Base-by-base conservation (phyloP, 768 basidiomycete genomes). In the Kwoniella sp. region DNA sequence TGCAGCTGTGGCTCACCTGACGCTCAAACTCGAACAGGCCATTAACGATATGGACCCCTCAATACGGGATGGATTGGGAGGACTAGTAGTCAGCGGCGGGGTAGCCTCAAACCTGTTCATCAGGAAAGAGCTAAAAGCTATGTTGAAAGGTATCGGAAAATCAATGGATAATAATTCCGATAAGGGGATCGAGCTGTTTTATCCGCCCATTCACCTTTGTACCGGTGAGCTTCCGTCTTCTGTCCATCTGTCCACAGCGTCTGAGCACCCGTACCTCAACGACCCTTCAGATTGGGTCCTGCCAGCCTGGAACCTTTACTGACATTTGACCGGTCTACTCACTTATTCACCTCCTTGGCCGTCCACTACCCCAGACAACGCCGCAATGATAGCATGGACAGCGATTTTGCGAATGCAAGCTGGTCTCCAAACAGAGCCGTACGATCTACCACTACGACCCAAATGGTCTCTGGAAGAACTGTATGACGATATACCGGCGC, bases 351-450 rank as follows among this genome's bases (percentile, higher is more conserved):
- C 56, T 55, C 29, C 55, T 25, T 40, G 37, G 2, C 12, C 40
- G 33, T 13, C n/a, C n/a, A n/a, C n/a, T n/a, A n/a, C n/a, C n/a
- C n/a, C 68, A 94, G 95, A 97, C 72, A 98, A 97, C 77, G 95
- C 95, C 0, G 94, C 86, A 9, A 98, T 98, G 95, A 90, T 97
- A 68, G 95, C 86, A 1, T 95, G 89, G 90, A 90, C 93, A 2
- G 88, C 90, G 0, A 88, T 94, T 85, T 81, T 88, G 70, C 86
- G 92, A 13, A 90, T 96, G 65, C 82, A 88, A 25, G 82, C 82
- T 2, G 86, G 88, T 61, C 80, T 83, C 48, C 88, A 88, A 70
- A 55, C 46, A 19, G 82, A 82, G 51, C 82, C 84, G 8, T 91
- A 88, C 67, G 82, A 83, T 24, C 82, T 89, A 15, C 84, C 84